Evolutionary conservation across 225 moss, liverwort and hornwort species (phyloP), one percentile per base, ranked within the genome.

Genomic region (Polytrichum commune): DNA sequence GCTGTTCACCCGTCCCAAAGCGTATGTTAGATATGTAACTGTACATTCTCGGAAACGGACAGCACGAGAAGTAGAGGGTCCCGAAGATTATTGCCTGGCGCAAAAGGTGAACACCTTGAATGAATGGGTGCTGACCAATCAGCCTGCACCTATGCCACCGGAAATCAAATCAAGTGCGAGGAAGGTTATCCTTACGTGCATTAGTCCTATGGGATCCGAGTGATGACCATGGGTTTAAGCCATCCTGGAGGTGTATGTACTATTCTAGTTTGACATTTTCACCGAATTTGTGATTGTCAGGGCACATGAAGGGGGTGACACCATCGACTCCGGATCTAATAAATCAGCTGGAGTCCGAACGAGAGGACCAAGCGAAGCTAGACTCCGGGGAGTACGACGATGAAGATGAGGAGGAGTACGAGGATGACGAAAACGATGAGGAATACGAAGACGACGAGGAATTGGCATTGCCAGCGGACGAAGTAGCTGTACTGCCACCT

Each of bases 261-360:
- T 46, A 16, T 16, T 16, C 10, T 16, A 46, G 13, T 46, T 10
- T 46, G 4, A 46, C 16, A 16, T 46, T 13, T 46, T 46, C 46
- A 16, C 7, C 46, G 13, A 46, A 46, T 46, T 46, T 46, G 13
- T 46, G 46, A 46, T 46, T 27, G 53, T 73, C 81, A 92, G 92
- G 93, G 68, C 91, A 91, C 62, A 79, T 93, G 78, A 96, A 96
- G 78, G 93, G 95, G 53, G 83, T 90, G 27, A 90, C 95, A 25
- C 91, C 95, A n/a, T 88, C 93, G 28, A 91, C 86, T 35, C 83
- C 84, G 27, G 91, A 91, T 16, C 69, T 93, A 16, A 29, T 90
- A 7, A 72, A 82, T 27, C 77, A 88, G 54, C 66, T 91, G 69
- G 83, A 77, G 53, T 65, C 74, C 62, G 91, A 93, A 28, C 83